phyloP scores from a whole-genome alignment of 345 rosid genomes.

The Ricinus communis region DNA sequence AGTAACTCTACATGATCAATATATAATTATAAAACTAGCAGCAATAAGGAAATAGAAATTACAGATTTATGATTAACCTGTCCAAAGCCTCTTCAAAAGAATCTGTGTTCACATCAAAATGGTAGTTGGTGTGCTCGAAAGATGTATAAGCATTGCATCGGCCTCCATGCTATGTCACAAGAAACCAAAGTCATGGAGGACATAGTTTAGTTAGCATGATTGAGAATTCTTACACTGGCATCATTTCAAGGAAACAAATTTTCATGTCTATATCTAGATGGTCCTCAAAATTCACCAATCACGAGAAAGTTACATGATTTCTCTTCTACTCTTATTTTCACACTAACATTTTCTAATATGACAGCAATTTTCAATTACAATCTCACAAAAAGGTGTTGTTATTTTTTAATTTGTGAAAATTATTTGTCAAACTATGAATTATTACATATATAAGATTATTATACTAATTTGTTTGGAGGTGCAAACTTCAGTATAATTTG shows the following conservation, averaged over 20 bases:
- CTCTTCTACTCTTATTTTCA: too few species aligned
- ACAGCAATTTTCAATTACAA: too few species aligned
- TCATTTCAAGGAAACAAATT: neutral
- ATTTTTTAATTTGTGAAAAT: too few species aligned
- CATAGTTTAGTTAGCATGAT: neutral
- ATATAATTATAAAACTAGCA: constrained; percentile 13
- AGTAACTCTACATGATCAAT: constrained; percentile 8
- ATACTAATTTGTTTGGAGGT: too few species aligned
- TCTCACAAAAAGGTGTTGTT: too few species aligned
- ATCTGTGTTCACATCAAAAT: constrained; percentile 72
- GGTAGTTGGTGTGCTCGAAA: constrained; percentile 68
- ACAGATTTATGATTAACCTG: constrained; percentile 41
- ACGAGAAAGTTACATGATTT: too few species aligned
- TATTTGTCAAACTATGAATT: too few species aligned
- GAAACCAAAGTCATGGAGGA: constrained; percentile 8
- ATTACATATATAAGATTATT: too few species aligned
- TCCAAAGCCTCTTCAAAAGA: constrained; percentile 86
- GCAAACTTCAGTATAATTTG: too few species aligned
- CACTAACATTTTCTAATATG: too few species aligned
- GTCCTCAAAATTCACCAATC: too few species aligned
- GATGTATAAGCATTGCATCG: constrained; percentile 77
- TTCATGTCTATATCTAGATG: too few species aligned
- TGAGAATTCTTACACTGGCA: neutral
- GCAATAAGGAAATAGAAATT: neutral
- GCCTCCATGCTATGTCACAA: constrained; percentile 74